A percentile compares a stretch with the other conserved stretches of the same genome.
Evolutionary conservation across 768 basidiomycete genomes (phyloP).

Genomic region (Tricholoma furcatifolium): DNA sequence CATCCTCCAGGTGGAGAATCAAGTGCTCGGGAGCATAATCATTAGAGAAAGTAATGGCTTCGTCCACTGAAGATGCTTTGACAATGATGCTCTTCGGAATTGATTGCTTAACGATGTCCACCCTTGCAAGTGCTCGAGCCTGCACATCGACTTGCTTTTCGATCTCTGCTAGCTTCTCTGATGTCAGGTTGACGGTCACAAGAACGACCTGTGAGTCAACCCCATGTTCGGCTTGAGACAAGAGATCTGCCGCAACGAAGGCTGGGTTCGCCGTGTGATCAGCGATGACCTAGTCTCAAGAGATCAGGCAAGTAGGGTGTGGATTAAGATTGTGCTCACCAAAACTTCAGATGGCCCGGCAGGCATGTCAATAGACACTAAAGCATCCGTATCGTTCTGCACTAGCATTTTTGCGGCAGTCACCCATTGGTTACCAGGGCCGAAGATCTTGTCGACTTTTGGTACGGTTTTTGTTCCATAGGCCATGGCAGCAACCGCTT

Average conservation of each 20-base stretch:
- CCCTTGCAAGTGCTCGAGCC: slow-evolving; percentile 81
- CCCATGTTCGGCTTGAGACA: slow-evolving; percentile 98
- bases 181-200: slow-evolving; percentile 70
- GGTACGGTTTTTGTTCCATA: slow-evolving; percentile 95
- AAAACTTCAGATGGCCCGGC: slow-evolving; percentile 97
- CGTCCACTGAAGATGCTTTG: slow-evolving; percentile 58
- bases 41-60: slow-evolving; percentile 89
- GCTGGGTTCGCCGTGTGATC: slow-evolving; percentile 83
- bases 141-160: slow-evolving; percentile 86
- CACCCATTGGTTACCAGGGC: slow-evolving; percentile 99
- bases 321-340: slow-evolving; percentile 47
- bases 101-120: slow-evolving; percentile 88
- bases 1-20: slow-evolving; percentile 83
- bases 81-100: slow-evolving; percentile 91
- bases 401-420: slow-evolving; percentile 99
- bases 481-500: slow-evolving; percentile 94
- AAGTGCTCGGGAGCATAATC: slow-evolving; percentile 99
- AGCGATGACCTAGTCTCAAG: slow-evolving; percentile 75
- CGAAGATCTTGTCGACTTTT: slow-evolving; percentile 99
- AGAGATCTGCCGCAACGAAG: slow-evolving; percentile 93
- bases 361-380: slow-evolving; percentile 98
- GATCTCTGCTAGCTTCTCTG: slow-evolving; percentile 64
- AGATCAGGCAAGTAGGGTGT: neutral
- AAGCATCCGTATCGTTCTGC: slow-evolving; percentile 95
- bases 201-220: slow-evolving; percentile 98